Conservation (phyloP, 2,329 filamentous ascomycete genomes). For the Trichothecium sympodiale region DNA sequence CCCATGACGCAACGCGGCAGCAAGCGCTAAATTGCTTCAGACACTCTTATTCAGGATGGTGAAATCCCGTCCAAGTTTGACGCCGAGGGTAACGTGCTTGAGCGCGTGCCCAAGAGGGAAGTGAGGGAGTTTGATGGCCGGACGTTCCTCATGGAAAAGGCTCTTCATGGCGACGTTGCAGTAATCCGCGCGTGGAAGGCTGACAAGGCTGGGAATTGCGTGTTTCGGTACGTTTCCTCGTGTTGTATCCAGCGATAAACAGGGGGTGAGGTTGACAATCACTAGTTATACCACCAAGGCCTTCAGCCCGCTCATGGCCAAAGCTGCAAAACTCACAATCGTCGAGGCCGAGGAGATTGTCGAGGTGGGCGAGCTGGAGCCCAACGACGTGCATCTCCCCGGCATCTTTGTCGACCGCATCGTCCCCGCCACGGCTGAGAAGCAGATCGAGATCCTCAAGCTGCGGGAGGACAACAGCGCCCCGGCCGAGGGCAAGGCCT, state of each 20-base stretch:
- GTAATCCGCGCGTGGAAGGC: constrained; percentile 68
- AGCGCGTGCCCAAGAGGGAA: constrained; percentile 56
- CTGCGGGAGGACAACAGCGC: constrained; percentile 32
- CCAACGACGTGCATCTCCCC: constrained; percentile 66
- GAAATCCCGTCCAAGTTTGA: constrained; percentile 57
- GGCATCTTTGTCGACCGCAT: constrained; percentile 78
- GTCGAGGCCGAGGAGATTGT: constrained; percentile 83
- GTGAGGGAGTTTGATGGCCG: constrained; percentile 63
- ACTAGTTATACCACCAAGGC: constrained; percentile 59
- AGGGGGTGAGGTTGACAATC: too few species aligned
- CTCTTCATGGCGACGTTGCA: constrained; percentile 64
- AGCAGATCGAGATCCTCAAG: constrained; percentile 62
- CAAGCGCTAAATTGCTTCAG: constrained; percentile 16
- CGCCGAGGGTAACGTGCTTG: constrained; percentile 46
- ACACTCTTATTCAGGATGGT: constrained; percentile 56
- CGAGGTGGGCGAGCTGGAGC: constrained; percentile 58
- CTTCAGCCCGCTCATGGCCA: constrained; percentile 68
- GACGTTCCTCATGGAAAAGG: constrained; percentile 66
- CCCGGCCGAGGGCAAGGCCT: constrained; percentile 22
- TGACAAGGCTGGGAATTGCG: constrained; percentile 66
- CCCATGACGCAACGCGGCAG: not conserved
- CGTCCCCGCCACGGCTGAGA: constrained; percentile 59
- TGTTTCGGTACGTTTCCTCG: constrained; percentile 53
- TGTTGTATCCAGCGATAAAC: too few species aligned
- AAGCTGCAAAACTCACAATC: constrained; percentile 66